phyloP scores from a whole-genome alignment of 1,284 basidiomycete species.

The Sanguinoderma infundibulare region DNA sequence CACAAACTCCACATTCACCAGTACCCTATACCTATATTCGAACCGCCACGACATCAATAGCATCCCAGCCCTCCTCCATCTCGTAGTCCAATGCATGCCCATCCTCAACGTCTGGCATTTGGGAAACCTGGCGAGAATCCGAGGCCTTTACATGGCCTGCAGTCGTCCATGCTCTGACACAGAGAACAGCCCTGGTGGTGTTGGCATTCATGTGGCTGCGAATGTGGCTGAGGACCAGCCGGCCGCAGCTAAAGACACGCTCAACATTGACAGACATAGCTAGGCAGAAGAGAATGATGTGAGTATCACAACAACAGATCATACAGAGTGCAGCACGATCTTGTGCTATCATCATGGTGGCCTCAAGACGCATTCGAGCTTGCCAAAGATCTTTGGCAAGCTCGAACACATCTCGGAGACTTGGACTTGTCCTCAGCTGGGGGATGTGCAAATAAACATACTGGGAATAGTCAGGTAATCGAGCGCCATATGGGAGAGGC shows the following conservation, averaged over 20 bases:
- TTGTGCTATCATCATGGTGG: too few relatives aligned
- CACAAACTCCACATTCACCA: too few relatives aligned
- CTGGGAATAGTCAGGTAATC: conserved; percentile 38
- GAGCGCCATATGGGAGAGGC: conserved; percentile 35
- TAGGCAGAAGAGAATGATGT: neutral
- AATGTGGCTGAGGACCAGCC: conserved; percentile 26
- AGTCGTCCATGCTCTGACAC: conserved; percentile 28
- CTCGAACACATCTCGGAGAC: too few relatives aligned
- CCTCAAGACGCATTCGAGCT: too few relatives aligned
- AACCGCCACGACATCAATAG: neutral
- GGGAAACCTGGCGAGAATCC: neutral
- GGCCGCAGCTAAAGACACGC: conserved; percentile 32
- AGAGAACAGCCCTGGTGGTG: conserved; percentile 29
- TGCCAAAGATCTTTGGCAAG: too few relatives aligned
- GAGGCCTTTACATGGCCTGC: neutral
- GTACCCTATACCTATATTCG: too few relatives aligned
- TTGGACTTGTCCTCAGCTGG: too few relatives aligned
- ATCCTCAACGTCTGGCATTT: neutral
- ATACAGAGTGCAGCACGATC: too few relatives aligned
- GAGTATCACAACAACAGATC: too few relatives aligned
- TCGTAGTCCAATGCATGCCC: neutral
- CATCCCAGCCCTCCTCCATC: conserved; percentile 4
- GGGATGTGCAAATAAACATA: too few relatives aligned
- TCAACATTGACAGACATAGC: conserved; percentile 27
- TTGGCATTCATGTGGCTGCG: conserved; percentile 25